Conservation (phyloP, 768 basidiomycete genomes). For the Agrocybe praecox region DNA sequence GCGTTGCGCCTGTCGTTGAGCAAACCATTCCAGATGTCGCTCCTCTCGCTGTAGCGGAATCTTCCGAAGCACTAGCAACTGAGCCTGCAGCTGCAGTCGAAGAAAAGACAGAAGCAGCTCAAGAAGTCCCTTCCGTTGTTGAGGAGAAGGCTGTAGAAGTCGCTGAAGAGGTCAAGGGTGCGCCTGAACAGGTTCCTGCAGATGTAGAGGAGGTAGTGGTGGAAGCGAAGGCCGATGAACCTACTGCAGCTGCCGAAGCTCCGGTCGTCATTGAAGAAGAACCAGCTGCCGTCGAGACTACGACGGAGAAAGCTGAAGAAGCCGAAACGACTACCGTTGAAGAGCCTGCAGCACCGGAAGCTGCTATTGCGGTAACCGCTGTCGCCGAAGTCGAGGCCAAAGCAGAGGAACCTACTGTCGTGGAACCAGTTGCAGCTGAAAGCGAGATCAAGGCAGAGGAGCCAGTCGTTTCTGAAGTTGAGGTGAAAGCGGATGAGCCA, state of each 20-base stretch:
- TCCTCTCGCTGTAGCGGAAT: constrained; percentile 1
- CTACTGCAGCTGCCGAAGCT: constrained; percentile 5
- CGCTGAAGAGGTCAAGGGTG: neutral
- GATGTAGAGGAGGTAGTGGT: neutral
- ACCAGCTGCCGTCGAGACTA: neutral
- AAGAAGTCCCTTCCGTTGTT: neutral
- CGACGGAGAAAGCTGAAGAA: neutral
- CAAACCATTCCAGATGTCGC: constrained; percentile 7
- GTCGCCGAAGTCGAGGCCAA: neutral
- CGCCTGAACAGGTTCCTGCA: neutral
- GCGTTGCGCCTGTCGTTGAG: constrained; percentile 20
- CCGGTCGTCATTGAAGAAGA: neutral
- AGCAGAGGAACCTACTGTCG: neutral
- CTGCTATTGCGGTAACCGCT: too few species aligned
- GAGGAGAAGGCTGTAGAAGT: constrained; percentile 1
- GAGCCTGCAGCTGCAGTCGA: neutral
- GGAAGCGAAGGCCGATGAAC: constrained; percentile 2
- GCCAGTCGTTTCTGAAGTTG: neutral
- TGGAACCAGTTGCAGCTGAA: neutral
- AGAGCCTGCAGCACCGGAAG: constrained; percentile 2
- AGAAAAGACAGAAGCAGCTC: constrained; percentile 7
- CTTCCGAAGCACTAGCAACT: neutral
- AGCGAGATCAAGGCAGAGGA: constrained; percentile 2
- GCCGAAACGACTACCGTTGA: neutral
- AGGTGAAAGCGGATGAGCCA: constrained; percentile 2